phyloP scores from a whole-genome alignment of 1,284 basidiomycete genomes.

The Trametes polyzona region DNA sequence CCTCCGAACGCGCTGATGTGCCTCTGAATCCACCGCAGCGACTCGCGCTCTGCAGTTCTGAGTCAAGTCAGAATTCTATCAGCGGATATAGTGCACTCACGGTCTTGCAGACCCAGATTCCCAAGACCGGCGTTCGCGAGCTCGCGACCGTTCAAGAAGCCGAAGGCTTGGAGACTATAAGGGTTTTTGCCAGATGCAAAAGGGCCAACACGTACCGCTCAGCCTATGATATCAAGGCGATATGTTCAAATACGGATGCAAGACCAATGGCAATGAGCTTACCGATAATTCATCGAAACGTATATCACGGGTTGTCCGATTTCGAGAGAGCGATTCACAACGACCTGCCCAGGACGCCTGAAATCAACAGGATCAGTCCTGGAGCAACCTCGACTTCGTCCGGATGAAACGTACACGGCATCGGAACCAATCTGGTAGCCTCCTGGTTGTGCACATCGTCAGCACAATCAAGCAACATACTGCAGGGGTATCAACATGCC shows the following conservation, averaged over 20 bases:
- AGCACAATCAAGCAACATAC: not conserved
- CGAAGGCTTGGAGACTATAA: conserved; percentile 6
- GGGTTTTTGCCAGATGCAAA: not conserved
- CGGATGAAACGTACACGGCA: not conserved
- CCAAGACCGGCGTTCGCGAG: conserved; percentile 51
- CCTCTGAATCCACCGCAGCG: conserved; percentile 45
- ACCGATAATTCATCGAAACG: conserved; percentile 41
- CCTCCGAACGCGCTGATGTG: conserved; percentile 48
- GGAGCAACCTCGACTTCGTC: not conserved
- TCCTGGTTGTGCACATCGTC: not conserved
- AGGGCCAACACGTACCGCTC: conserved; percentile 7
- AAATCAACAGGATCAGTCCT: not conserved
- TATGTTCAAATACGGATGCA: not conserved
- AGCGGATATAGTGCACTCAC: conserved; percentile 35
- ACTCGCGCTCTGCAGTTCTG: conserved; percentile 28
- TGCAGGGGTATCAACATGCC: not conserved
- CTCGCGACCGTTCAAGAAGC: conserved; percentile 41
- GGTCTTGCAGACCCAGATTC: conserved; percentile 57
- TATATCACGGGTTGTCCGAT: conserved; percentile 40
- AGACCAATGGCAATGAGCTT: not conserved
- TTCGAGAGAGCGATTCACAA: conserved; percentile 40
- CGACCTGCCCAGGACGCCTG: conserved; percentile 30
- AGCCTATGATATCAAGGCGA: not conserved
- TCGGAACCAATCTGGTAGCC: conserved; percentile 19
- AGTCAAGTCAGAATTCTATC: not conserved